phyloP scores from a whole-genome alignment of 2,329 filamentous ascomycete genomes.

The Penicillium janthinellum region DNA sequence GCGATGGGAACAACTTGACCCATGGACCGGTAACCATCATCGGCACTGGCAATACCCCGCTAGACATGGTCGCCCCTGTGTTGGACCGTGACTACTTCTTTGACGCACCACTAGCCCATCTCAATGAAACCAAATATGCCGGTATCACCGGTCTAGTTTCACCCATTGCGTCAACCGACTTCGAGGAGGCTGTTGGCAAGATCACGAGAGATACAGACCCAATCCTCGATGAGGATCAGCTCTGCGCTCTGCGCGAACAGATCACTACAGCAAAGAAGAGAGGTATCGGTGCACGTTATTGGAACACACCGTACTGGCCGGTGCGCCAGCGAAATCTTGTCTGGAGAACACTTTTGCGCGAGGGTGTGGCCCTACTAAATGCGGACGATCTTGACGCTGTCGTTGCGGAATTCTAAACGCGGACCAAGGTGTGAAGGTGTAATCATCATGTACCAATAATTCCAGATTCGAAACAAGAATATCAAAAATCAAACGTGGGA shows the following conservation, averaged over 20 bases:
- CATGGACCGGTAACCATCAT: slow-evolving; percentile 60
- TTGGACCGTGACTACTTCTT: slow-evolving; percentile 60
- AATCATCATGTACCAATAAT: background rate
- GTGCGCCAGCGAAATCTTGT: slow-evolving; percentile 60
- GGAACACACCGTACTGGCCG: slow-evolving; percentile 64
- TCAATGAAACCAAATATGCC: slow-evolving; percentile 43
- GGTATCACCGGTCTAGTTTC: slow-evolving; percentile 53
- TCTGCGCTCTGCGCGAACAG: slow-evolving; percentile 55
- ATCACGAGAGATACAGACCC: slow-evolving; percentile 41
- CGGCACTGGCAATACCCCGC: slow-evolving; percentile 61
- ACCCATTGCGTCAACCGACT: slow-evolving; percentile 58
- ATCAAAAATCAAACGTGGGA: background rate
- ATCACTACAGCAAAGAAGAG: slow-evolving; percentile 56
- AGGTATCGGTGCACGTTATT: slow-evolving; percentile 64
- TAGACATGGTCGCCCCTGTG: slow-evolving; percentile 51
- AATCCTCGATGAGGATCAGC: slow-evolving; percentile 43
- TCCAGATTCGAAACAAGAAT: too few relatives aligned
- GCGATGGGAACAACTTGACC: slow-evolving; percentile 48
- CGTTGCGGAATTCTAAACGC: slow-evolving; percentile 39
- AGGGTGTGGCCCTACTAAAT: slow-evolving; percentile 64
- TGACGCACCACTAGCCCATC: slow-evolving; percentile 56
- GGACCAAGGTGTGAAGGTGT: background rate
- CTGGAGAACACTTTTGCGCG: slow-evolving; percentile 59
- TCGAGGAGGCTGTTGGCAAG: slow-evolving; percentile 46
- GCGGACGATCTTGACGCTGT: slow-evolving; percentile 63